Conservation (phyloP, 805 yeast genomes). For the Starmerella potacharoeniae region DNA sequence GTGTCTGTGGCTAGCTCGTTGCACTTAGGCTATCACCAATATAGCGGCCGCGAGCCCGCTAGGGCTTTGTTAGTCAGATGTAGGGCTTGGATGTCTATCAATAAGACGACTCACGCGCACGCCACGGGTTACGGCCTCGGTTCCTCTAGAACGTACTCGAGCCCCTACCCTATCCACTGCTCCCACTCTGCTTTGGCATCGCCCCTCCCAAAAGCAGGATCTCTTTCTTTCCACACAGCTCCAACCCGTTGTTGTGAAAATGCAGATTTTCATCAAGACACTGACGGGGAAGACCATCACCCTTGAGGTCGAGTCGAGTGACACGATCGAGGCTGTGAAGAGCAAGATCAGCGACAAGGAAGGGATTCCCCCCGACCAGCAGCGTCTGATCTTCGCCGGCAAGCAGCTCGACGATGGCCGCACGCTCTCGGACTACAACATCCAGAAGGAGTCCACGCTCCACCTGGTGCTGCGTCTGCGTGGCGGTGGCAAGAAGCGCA, state of each 20-base stretch:
- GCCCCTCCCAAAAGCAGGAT: conserved; percentile 2
- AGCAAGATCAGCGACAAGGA: conserved; percentile 94
- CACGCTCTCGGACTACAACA: conserved; percentile 94
- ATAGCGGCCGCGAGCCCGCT: background rate
- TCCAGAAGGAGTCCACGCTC: conserved; percentile 92
- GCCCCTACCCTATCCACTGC: background rate
- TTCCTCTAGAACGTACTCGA: background rate
- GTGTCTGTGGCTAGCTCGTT: no score
- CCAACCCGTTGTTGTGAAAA: conserved; percentile 20
- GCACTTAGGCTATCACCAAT: background rate
- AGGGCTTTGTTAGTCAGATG: conserved; percentile 2
- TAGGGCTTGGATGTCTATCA: background rate
- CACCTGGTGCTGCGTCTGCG: conserved; percentile 95
- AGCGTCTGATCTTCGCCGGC: conserved; percentile 94
- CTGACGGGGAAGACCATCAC: conserved; percentile 98
- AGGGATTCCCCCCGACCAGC: conserved; percentile 97
- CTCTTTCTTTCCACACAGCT: conserved; percentile 8
- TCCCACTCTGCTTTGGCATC: conserved; percentile 8
- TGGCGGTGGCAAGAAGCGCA: conserved; percentile 99
- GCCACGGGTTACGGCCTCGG: background rate
- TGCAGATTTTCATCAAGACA: conserved; percentile 93
- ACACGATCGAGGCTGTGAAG: conserved; percentile 94
- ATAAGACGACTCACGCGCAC: background rate
- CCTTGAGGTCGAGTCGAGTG: conserved; percentile 94
- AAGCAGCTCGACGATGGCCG: conserved; percentile 90